Percentiles rank a stretch among this genome's conserved stretches.
Evolutionary conservation across 1,139 yeast species (phyloP).

Genomic region (Pichia sp.): DNA sequence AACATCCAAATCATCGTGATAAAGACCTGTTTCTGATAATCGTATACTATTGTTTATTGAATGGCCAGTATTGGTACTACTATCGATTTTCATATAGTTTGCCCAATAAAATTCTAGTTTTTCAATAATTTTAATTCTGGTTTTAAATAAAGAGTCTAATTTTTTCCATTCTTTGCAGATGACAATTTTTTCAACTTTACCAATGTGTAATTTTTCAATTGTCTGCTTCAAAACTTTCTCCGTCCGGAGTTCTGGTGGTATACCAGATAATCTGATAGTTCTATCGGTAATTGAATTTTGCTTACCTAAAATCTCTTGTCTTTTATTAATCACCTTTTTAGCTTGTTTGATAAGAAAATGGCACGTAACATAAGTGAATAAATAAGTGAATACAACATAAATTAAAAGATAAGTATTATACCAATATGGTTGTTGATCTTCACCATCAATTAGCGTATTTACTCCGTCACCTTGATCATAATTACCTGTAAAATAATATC

Average conservation of each 20-base stretch:
- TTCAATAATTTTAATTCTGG: constrained; percentile 48
- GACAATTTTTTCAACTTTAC: constrained; percentile 68
- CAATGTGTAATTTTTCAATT: constrained; percentile 72
- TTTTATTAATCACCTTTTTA: constrained; percentile 58
- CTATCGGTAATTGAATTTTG: constrained; percentile 91
- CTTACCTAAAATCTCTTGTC: constrained; percentile 79
- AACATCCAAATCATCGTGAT: background rate
- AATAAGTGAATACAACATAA: constrained; percentile 80
- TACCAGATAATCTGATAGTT: constrained; percentile 83
- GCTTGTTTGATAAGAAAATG: constrained; percentile 64
- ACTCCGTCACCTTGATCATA: constrained; percentile 39
- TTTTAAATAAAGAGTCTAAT: constrained; percentile 57
- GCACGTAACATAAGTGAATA: constrained; percentile 68
- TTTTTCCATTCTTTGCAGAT: constrained; percentile 83
- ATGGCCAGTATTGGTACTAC: background rate
- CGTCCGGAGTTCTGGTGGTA: constrained; percentile 75
- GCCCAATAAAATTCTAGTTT: constrained; percentile 74
- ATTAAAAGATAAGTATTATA: constrained; percentile 53
- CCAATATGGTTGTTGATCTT: background rate
- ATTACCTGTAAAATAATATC: constrained; percentile 63
- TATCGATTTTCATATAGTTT: constrained; percentile 38
- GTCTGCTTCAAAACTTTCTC: constrained; percentile 64
- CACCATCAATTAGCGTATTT: constrained; percentile 11
- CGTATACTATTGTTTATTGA: background rate
- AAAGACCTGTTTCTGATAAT: background rate